Base-by-base conservation (phyloP, 306 rosid genomes). In the Corylus heterophylla region DNA sequence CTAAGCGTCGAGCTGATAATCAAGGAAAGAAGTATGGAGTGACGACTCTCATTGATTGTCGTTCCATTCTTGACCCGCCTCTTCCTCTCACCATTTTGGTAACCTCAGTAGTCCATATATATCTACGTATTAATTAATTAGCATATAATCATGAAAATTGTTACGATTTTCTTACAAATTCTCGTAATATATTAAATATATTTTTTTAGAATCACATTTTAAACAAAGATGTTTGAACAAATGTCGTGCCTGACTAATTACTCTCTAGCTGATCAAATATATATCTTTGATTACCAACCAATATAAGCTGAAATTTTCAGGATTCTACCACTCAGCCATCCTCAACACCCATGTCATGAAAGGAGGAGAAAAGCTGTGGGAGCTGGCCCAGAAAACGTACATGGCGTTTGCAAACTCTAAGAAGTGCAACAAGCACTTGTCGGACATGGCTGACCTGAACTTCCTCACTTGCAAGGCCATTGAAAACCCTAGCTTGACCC, bases 311-410 rank as follows among this genome's bases (percentile, higher is more conserved):
- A 0, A 51, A 59, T 27, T 13, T 68, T 17, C 54, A 91, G 94
- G 97, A 17, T 88, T 89, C 77, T 92, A 92, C 75, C 92, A 92
- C 76, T 86, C 91, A 17, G 89, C 92, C 70, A 85, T 89, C 64
- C 86, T 87, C 39, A 84, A 86, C 69, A 78, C 73, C 74, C 89
- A 89, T 83, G 74, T 79, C 50, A 64, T 92, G n/a, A 85, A 74
- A 61, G 91, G 91, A 80, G 92, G 85, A 64, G 92, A 91, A 61
- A 80, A 55, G 4, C 69, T 89, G 4, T 91, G 97, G 97, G 87
- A 86, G 61, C 80, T 91, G 2, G 94, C 94, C 31, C 69, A 85
- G 74, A 85, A 54, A 70, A 62, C 78, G 1, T 84, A 87, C 12
- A 79, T 52, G 37, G 79, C 86, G 4, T 81, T 91, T n/a, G 80